Conservation (phyloP, 768 basidiomycete genomes). For the Tricholoma hemisulphureum region DNA sequence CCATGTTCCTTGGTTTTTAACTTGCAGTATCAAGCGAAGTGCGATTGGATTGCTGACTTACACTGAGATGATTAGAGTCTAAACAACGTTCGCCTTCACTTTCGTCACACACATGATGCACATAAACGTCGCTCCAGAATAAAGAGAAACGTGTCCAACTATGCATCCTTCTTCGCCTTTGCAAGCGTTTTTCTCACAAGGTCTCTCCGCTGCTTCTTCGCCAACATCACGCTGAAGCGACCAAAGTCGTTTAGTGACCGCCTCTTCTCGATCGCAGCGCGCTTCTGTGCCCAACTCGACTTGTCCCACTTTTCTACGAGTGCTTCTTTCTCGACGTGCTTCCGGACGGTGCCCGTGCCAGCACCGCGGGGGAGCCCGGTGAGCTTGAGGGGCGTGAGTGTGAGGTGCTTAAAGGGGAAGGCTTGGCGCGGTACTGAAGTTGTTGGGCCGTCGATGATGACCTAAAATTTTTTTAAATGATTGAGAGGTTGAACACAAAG, state of each 20-base stretch:
- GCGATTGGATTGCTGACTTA: background rate
- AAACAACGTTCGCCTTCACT: too few species aligned
- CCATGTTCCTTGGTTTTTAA: slow-evolving; percentile 57
- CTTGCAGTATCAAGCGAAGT: too few species aligned
- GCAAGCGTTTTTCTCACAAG: slow-evolving; percentile 66
- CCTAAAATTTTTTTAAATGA: too few species aligned
- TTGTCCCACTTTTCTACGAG: slow-evolving; percentile 86
- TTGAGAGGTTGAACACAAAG: background rate
- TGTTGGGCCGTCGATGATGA: slow-evolving; percentile 91
- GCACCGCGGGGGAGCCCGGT: slow-evolving; percentile 85
- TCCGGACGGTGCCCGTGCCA: slow-evolving; percentile 77
- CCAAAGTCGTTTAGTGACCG: slow-evolving; percentile 86
- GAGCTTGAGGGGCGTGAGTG: slow-evolving; percentile 83
- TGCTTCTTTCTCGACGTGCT: slow-evolving; percentile 83
- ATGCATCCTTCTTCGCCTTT: slow-evolving; percentile 56
- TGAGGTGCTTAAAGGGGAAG: slow-evolving; percentile 88
- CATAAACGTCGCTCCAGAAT: too few species aligned
- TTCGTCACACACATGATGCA: too few species aligned
- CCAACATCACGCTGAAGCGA: slow-evolving; percentile 83
- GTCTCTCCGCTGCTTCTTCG: slow-evolving; percentile 87
- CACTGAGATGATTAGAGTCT: too few species aligned
- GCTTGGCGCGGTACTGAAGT: slow-evolving; percentile 91
- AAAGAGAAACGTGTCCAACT: too few species aligned
- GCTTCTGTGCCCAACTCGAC: slow-evolving; percentile 86
- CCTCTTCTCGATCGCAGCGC: slow-evolving; percentile 70